Evolutionary conservation across 1,284 basidiomycete genomes (phyloP).

Genomic region (Leucoagaricus sp.): DNA sequence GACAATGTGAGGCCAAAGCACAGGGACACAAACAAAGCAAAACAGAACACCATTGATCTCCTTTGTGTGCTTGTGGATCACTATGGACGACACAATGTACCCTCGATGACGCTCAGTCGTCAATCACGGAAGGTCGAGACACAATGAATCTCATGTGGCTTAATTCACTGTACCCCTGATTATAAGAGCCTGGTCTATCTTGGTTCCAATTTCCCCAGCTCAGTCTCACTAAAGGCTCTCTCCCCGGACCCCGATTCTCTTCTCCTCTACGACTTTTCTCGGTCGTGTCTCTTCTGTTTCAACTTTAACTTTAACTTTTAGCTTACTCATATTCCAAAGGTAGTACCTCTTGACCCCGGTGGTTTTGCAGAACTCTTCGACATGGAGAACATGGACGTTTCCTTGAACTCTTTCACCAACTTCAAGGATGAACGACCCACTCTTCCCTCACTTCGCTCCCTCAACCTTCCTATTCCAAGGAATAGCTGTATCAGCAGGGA

Average conservation of each 20-base stretch:
- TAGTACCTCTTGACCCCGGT: slow-evolving; percentile 15
- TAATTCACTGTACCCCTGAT: background rate
- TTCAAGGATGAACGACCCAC: background rate
- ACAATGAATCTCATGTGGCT: background rate
- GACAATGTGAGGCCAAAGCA: no score
- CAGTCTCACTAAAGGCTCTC: slow-evolving; percentile 10
- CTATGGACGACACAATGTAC: no score
- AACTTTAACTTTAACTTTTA: slow-evolving; percentile 3
- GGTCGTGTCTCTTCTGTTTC: slow-evolving; percentile 2
- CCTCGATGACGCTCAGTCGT: no score
- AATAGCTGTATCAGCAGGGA: slow-evolving; percentile 7
- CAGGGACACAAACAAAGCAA: no score
- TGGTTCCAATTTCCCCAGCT: background rate
- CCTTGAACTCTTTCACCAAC: slow-evolving; percentile 8
- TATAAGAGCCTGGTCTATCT: background rate
- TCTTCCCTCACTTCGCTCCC: slow-evolving; percentile 6
- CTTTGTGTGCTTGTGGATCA: no score
- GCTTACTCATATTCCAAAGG: no score
- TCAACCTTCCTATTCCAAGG: slow-evolving; percentile 11
- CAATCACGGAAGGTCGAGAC: background rate
- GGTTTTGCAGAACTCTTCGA: slow-evolving; percentile 15
- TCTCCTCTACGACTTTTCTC: background rate
- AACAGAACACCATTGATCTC: no score
- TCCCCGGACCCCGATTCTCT: background rate
- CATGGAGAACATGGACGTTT: slow-evolving; percentile 6